Percentiles rank a stretch among this genome's conserved stretches.
These are phyloP conservation scores for Gryganskiella cystojenkinii DNA, from an alignment of 192 early-diverging fungal species.

Conservation along the genomic window DNA sequence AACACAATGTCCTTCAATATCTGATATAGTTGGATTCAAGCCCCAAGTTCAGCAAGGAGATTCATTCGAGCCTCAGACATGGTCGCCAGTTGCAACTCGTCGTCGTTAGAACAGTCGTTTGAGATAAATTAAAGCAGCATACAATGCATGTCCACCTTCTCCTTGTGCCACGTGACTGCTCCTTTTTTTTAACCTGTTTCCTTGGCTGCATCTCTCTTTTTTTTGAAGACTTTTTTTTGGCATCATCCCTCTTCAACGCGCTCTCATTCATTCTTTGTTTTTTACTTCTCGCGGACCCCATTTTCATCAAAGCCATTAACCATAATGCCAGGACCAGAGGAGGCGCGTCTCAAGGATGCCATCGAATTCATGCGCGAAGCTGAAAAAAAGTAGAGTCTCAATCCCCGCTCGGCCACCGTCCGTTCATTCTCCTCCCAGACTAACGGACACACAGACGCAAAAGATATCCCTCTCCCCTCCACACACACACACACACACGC, in stretches of 20 bases:
- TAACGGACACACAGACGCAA: background rate
- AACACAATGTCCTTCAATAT: background rate
- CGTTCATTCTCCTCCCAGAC: background rate
- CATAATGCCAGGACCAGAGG: conserved; percentile 40
- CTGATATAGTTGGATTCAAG: conserved; percentile 41
- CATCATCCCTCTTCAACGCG: background rate
- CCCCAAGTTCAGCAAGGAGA: conserved; percentile 49
- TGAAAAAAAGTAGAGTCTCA: conserved; percentile 41
- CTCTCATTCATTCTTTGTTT: background rate
- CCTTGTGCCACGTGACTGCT: too few relatives aligned
- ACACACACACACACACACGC: background rate
- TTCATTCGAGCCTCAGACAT: conserved; percentile 39
- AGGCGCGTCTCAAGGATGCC: conserved; percentile 44
- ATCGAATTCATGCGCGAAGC: conserved; percentile 50
- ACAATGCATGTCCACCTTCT: too few relatives aligned
- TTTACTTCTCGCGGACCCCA: too few relatives aligned
- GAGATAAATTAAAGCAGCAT: background rate
- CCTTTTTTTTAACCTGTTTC: background rate
- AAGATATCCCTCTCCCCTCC: too few relatives aligned
- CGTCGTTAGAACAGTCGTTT: conserved; percentile 8
- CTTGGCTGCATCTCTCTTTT: background rate
- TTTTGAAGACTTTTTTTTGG: background rate
- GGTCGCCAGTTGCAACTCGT: conserved; percentile 39
- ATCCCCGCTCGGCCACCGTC: background rate
- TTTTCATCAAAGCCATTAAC: background rate